Evolutionary conservation across 2,329 filamentous ascomycete genomes (phyloP).

Genomic region (Fusarium lateritium): DNA sequence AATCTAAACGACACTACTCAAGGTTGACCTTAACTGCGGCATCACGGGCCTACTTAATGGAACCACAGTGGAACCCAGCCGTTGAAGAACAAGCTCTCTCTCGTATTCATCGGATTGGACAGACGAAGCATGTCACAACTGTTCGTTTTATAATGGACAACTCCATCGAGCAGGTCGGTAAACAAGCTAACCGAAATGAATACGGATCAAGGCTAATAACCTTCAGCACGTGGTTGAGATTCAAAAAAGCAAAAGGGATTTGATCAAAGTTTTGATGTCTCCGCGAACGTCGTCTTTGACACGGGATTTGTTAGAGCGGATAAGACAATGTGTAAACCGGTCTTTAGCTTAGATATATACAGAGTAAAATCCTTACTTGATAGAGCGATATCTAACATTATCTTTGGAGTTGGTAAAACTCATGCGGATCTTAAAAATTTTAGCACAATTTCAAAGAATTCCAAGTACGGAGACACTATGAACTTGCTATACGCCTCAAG

Average conservation of each 20-base stretch:
- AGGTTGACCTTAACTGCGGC: slow-evolving; percentile 58
- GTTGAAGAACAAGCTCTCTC: slow-evolving; percentile 56
- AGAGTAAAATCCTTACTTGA: too few species aligned
- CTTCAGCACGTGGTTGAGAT: not conserved
- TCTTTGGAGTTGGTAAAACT: too few species aligned
- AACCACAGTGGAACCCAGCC: slow-evolving; percentile 64
- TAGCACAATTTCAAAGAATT: too few species aligned
- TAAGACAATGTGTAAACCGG: slow-evolving; percentile 1
- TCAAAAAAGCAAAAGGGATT: not conserved
- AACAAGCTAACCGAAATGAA: not conserved
- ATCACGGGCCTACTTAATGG: slow-evolving; percentile 63
- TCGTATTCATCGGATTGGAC: slow-evolving; percentile 15
- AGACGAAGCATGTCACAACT: not conserved
- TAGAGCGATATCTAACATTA: too few species aligned
- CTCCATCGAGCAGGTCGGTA: slow-evolving; percentile 1
- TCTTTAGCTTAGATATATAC: not conserved
- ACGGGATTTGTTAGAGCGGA: not conserved
- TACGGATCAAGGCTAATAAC: too few species aligned
- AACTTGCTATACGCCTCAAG: too few species aligned
- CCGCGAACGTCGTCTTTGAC: not conserved
- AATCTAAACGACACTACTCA: not conserved
- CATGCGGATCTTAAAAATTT: too few species aligned
- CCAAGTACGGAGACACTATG: too few species aligned
- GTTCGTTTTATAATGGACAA: not conserved
- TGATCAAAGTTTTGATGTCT: not conserved